Evolutionary conservation across 176 grass and related monocot genomes (phyloP).

Genomic region (Themeda triandra): DNA sequence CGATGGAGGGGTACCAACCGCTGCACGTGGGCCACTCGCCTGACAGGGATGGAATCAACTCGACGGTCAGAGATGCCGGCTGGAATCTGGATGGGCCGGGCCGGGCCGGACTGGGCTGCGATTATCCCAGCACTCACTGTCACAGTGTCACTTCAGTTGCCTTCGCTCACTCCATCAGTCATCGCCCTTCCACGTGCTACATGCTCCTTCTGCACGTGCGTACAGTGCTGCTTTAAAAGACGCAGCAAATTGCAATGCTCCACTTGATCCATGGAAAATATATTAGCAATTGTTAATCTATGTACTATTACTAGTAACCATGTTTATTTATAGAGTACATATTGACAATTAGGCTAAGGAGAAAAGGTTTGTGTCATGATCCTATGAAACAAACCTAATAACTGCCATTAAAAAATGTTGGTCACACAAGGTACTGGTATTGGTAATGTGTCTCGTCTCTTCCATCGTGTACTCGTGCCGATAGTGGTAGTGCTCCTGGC

Average conservation of each 20-base stretch:
- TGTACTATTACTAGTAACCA: not conserved
- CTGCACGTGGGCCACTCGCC: slow-evolving; percentile 31
- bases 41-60: not conserved
- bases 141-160: not conserved
- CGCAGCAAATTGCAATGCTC: not conserved
- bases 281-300: not conserved
- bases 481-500: not conserved
- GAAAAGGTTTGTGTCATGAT: not conserved
- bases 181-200: not conserved
- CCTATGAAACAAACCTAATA: not conserved
- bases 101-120: not conserved
- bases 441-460: not conserved
- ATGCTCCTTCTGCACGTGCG: not conserved
- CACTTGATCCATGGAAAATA: not conserved
- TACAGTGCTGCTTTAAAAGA: too few species aligned
- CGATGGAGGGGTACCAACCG: not conserved
- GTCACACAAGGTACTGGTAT: not conserved
- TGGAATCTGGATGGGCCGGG: not conserved
- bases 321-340: not conserved
- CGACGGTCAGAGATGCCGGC: slow-evolving; percentile 35
- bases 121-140: not conserved
- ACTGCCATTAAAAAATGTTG: not conserved
- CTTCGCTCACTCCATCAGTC: too few species aligned
- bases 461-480: not conserved
- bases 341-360: not conserved